Conservation (phyloP, 495 filamentous ascomycete genomes). For the Bacidia rubella region DNA sequence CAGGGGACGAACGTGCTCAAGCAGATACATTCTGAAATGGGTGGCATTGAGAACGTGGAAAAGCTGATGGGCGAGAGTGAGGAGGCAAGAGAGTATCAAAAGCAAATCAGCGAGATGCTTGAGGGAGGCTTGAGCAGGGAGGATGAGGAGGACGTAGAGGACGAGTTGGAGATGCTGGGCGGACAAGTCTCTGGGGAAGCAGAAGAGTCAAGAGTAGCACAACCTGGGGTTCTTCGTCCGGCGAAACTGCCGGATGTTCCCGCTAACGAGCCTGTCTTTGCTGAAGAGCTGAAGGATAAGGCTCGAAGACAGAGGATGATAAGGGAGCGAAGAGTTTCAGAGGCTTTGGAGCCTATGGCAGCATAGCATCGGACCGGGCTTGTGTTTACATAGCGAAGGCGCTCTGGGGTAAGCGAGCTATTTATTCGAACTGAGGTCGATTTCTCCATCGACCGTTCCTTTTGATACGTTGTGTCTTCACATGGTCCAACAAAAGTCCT, state of each 20-base stretch:
- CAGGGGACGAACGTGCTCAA: conserved; percentile 81
- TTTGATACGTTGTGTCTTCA: no score
- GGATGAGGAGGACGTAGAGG: conserved; percentile 96
- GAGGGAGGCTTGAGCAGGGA: conserved; percentile 72
- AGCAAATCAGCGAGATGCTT: conserved; percentile 85
- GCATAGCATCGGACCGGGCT: conserved; percentile 9
- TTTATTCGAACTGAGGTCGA: no score
- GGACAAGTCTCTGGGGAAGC: no score
- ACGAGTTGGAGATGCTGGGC: conserved; percentile 74
- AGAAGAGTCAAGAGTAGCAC: conserved; percentile 23
- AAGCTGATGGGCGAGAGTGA: conserved; percentile 83
- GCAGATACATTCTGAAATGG: conserved; percentile 93
- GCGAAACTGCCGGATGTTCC: conserved; percentile 47
- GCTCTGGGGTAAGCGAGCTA: no score
- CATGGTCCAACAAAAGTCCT: no score
- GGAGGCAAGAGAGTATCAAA: conserved; percentile 78
- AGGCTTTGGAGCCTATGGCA: conserved; percentile 16
- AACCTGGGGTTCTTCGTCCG: conserved; percentile 14
- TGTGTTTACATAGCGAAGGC: conserved; percentile 16
- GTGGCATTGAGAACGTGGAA: conserved; percentile 82
- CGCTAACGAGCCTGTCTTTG: conserved; percentile 22
- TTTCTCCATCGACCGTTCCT: no score
- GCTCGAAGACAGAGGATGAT: conserved; percentile 31
- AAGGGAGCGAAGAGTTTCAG: conserved; percentile 23
- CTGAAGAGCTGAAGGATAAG: conserved; percentile 20